Percentiles rank a stretch among this genome's conserved stretches.
phyloP scores from a whole-genome alignment of 371 early-diverging fungal species.

The Massospora cicadina region DNA sequence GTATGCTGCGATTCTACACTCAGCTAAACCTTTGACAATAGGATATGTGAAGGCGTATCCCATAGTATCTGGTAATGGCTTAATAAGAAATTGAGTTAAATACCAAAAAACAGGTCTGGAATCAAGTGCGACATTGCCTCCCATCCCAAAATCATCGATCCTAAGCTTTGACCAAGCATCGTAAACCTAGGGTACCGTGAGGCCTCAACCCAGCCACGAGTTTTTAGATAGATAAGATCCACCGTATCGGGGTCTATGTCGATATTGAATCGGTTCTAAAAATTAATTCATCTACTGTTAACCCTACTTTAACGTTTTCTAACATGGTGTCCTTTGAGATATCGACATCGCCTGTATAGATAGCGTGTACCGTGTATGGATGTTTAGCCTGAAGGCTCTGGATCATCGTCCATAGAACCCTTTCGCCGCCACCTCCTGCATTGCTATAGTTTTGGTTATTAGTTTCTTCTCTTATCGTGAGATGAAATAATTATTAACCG shows the following conservation, averaged over 20 bases:
- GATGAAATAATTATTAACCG: no score
- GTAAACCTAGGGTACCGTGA: conserved; percentile 62
- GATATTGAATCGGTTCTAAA: conserved; percentile 55
- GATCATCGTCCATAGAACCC: conserved; percentile 83
- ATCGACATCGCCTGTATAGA: conserved; percentile 61
- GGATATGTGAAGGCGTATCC: conserved; percentile 92
- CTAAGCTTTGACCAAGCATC: conserved; percentile 68
- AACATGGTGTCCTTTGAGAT: conserved; percentile 29
- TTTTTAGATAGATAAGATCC: conserved; percentile 34
- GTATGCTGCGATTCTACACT: conserved; percentile 57
- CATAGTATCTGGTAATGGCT: conserved; percentile 52
- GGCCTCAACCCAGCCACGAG: conserved; percentile 50
- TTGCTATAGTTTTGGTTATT: no score
- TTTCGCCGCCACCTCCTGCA: conserved; percentile 90
- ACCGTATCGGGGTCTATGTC: conserved; percentile 32
- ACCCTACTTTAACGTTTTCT: conserved; percentile 34
- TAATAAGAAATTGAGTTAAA: background rate
- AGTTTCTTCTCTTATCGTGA: no score
- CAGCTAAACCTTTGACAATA: conserved; percentile 38
- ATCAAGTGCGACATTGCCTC: conserved; percentile 50
- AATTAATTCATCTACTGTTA: conserved; percentile 2
- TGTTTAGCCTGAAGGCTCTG: conserved; percentile 46
- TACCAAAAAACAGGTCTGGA: conserved; percentile 72
- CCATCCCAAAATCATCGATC: conserved; percentile 49
- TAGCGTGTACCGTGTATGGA: conserved; percentile 36